A percentile compares a stretch with the other conserved stretches of the same genome.
Evolutionary conservation across 139 green algal genomes (phyloP).

Genomic region (Chlamydomonas applanata): DNA sequence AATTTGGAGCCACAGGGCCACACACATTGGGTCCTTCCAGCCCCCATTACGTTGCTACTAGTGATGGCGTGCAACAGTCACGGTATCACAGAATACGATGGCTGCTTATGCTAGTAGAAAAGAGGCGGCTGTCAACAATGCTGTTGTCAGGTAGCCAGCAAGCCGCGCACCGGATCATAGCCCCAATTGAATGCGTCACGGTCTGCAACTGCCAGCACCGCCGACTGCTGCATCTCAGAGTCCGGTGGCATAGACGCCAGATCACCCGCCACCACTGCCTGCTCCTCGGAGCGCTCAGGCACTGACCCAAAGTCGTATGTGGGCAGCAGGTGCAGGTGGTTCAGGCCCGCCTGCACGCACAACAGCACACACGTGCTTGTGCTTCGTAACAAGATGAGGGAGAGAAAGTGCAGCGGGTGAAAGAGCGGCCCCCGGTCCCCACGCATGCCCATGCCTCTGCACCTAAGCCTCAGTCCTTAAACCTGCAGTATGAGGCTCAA

Average conservation of each 20-base stretch:
- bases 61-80: too few relatives aligned
- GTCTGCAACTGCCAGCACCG: constrained; percentile 61
- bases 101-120: background rate
- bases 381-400: too few relatives aligned
- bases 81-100: background rate
- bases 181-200: constrained; percentile 90
- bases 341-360: constrained; percentile 65
- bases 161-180: constrained; percentile 61
- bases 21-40: too few relatives aligned
- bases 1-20: too few relatives aligned
- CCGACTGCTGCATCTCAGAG: constrained; percentile 70
- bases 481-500: too few relatives aligned
- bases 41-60: too few relatives aligned
- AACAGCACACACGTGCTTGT: background rate
- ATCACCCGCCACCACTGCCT: constrained; percentile 46
- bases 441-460: too few relatives aligned
- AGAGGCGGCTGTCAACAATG: background rate
- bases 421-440: too few relatives aligned
- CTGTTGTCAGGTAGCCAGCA: too few relatives aligned
- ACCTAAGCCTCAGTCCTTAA: too few relatives aligned
- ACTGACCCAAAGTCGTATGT: constrained; percentile 85
- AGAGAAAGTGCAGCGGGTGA: too few relatives aligned
- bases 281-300: constrained; percentile 71
- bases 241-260: constrained; percentile 48
- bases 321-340: constrained; percentile 88